Evolutionary conservation across 495 filamentous ascomycete species (phyloP).

Genomic region (Aspergillus cristatus): DNA sequence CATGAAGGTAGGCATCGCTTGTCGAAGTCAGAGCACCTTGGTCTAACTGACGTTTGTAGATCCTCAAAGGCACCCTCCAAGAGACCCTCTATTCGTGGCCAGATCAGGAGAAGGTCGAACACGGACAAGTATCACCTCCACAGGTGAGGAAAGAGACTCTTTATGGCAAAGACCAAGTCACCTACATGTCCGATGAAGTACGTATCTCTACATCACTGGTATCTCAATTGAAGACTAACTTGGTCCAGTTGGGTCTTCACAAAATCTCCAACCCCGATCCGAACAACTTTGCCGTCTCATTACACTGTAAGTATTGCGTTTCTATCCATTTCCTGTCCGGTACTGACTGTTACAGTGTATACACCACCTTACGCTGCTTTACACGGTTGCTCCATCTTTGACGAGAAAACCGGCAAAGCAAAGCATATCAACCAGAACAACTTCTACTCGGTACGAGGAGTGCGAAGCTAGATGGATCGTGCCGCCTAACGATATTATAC

Average conservation of each 20-base stretch:
- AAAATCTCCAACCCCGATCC: constrained; percentile 65
- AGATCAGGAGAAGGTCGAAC: constrained; percentile 33
- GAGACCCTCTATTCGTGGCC: constrained; percentile 79
- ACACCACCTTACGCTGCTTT: constrained; percentile 80
- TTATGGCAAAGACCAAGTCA: constrained; percentile 55
- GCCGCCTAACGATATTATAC: too few species aligned
- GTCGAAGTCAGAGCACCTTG: too few species aligned
- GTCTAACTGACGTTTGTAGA: constrained; percentile 19
- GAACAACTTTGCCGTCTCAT: constrained; percentile 66
- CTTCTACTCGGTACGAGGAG: constrained; percentile 41
- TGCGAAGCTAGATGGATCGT: constrained; percentile 2
- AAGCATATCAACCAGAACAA: constrained; percentile 58
- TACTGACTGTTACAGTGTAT: constrained; percentile 49
- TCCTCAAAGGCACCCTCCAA: constrained; percentile 65
- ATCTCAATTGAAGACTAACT: too few species aligned
- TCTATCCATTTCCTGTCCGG: constrained; percentile 2
- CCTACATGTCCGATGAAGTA: constrained; percentile 74
- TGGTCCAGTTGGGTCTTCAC: constrained; percentile 73
- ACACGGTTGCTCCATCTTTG: constrained; percentile 64
- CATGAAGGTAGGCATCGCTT: constrained; percentile 52
- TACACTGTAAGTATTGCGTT: constrained; percentile 56
- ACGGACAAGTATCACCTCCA: constrained; percentile 40
- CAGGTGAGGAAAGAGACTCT: constrained; percentile 32
- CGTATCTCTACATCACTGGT: constrained; percentile 5
- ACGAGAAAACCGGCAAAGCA: constrained; percentile 60